Conservation (phyloP, 192 early-diverging fungal species). For the Backusella morwellensis region DNA sequence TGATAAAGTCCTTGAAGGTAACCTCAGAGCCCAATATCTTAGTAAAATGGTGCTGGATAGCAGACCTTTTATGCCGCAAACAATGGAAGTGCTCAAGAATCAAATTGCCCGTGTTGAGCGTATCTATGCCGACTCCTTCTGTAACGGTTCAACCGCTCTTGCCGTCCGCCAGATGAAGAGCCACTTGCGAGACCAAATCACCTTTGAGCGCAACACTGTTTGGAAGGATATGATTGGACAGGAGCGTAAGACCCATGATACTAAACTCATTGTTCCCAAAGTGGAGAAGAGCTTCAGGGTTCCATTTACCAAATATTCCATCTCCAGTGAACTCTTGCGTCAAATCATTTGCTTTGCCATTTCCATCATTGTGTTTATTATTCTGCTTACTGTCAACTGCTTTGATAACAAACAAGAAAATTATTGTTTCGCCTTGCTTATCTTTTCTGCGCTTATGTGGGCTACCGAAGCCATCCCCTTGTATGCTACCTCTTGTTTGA, state of each 20-base stretch:
- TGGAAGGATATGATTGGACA: conserved; percentile 76
- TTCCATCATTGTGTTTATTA: conserved; percentile 55
- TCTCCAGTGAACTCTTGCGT: conserved; percentile 18
- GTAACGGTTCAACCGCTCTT: conserved; percentile 44
- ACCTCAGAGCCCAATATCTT: conserved; percentile 36
- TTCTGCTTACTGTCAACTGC: conserved; percentile 53
- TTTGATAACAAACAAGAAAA: conserved; percentile 75
- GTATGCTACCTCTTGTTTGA: conserved; percentile 67
- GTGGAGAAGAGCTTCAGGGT: conserved; percentile 24
- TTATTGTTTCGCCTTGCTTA: conserved; percentile 84
- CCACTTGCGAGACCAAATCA: conserved; percentile 62
- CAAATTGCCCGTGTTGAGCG: conserved; percentile 49
- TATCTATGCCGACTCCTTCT: conserved; percentile 57
- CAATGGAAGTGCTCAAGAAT: conserved; percentile 41
- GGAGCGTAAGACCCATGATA: conserved; percentile 48
- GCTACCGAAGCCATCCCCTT: conserved; percentile 78
- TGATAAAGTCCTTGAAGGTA: conserved; percentile 76
- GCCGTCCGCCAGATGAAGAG: conserved; percentile 63
- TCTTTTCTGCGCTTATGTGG: conserved; percentile 84
- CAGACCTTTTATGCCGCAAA: conserved; percentile 53
- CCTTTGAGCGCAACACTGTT: conserved; percentile 72
- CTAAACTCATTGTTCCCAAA: conserved; percentile 33
- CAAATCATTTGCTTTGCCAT: conserved; percentile 38
- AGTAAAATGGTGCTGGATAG: conserved; percentile 50
- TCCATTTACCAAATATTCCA: conserved; percentile 15